Evolutionary conservation across 2,329 filamentous ascomycete genomes (phyloP).

Genomic region (Pseudogymnoascus sp.): DNA sequence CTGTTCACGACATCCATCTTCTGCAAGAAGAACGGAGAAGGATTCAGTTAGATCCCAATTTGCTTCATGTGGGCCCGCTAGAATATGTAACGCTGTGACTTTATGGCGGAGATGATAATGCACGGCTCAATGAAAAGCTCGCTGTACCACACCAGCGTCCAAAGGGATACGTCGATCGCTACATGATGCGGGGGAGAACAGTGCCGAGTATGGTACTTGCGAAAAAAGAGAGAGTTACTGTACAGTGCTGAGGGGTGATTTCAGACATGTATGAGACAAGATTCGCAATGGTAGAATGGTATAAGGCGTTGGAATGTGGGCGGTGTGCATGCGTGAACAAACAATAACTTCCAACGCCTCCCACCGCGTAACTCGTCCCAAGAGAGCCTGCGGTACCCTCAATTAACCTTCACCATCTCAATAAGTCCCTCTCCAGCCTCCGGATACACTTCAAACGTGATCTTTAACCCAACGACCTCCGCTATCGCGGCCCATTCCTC

Average conservation of each 20-base stretch:
- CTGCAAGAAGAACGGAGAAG: neutral
- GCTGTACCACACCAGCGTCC: neutral
- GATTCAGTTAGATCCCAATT: neutral
- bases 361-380: neutral
- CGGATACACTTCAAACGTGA: slow-evolving; percentile 32
- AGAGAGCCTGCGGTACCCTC: neutral
- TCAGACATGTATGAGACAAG: neutral
- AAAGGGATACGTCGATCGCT: neutral
- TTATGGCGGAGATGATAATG: neutral
- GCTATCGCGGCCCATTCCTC: slow-evolving; percentile 31
- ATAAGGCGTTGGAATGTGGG: neutral
- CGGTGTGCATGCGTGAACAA: neutral
- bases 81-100: neutral
- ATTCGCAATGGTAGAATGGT: neutral
- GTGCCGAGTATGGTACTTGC: neutral
- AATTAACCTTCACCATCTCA: slow-evolving; percentile 27
- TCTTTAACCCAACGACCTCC: slow-evolving; percentile 26
- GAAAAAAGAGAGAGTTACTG: neutral
- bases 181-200: neutral
- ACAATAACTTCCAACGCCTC: neutral
- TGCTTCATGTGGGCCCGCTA: neutral
- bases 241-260: neutral
- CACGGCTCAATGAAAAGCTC: neutral
- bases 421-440: slow-evolving; percentile 29
- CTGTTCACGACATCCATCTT: neutral